Evolutionary conservation across 2,329 filamentous ascomycete genomes (phyloP), one percentile per base, ranked within the genome.

Genomic region (Venturia oleaginea): DNA sequence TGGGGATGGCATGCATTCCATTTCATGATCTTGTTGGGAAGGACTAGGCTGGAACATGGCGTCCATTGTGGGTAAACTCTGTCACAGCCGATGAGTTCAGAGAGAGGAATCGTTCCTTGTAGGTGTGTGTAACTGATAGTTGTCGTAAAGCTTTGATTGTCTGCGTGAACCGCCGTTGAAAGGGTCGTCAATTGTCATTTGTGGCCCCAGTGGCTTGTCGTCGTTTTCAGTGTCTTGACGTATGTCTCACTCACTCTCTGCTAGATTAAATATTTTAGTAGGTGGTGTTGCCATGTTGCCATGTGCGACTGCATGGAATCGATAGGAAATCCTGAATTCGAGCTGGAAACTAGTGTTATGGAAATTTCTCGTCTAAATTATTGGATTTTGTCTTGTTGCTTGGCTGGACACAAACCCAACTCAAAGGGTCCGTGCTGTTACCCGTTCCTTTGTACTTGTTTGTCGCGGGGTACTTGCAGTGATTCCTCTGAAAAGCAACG

Each of bases 391-490:
- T 2, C 19, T 19, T 34, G 24, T 34, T 34, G 19, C 27, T 17
- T 19, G 27, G 51, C 34, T 60, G 22, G 2, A 60, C n/a, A 60
- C 59, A 60, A 40, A 11, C 10, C 59, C 59, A 60, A 42, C 37
- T 60, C 15, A n/a, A 4, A 17, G 27, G 42, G 13, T 70, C 64
- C 37, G 71, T 70, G 1, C 70, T 65, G 57, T 76, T 68, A 1
- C 74, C 73, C 42, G 64, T 57, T 7, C 74, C 72, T 59, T 70
- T 71, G 63, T 74, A 75, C 43, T 68, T 62, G 62, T 76, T 76
- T 61, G 68, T 67, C 65, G 70, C 71, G 0, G 74, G 74, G 43
- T 73, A 75, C 67, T 70, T 76, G 68, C 75, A 76, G 65, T 76
- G 75, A 24, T 70, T 72, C 27, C 74, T 69, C 67, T 72, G 68